These are phyloP conservation scores for Phaffomyces antillensis DNA, from an alignment of 805 yeast species.

Conservation along the genomic window DNA sequence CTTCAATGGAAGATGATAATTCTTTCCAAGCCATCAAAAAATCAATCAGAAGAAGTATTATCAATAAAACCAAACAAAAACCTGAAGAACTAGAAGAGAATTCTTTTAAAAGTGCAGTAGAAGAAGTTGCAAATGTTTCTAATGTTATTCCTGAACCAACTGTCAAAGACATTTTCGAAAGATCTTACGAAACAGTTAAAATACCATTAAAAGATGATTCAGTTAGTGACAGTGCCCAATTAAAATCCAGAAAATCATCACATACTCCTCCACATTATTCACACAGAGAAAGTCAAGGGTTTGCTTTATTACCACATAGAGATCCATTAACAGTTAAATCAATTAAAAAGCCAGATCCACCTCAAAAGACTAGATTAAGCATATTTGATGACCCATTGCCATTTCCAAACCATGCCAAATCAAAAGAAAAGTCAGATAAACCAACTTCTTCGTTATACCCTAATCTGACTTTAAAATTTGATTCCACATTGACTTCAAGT, in stretches of 20 bases:
- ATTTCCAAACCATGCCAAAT: constrained; percentile 6
- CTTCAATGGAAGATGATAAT: constrained; percentile 25
- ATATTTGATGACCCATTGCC: constrained; percentile 10
- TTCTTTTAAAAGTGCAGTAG: constrained; percentile 19
- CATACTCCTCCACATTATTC: constrained; percentile 17
- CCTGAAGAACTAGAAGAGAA: constrained; percentile 11
- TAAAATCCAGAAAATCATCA: constrained; percentile 3
- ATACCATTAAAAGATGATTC: constrained; percentile 17
- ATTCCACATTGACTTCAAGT: background rate
- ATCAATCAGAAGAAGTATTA: constrained; percentile 39
- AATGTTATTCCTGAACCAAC: constrained; percentile 12
- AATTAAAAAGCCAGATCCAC: constrained; percentile 12
- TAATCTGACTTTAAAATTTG: constrained; percentile 1
- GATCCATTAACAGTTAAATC: constrained; percentile 25
- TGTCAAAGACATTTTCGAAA: constrained; percentile 2
- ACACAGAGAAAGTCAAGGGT: constrained; percentile 24
- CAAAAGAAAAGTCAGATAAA: constrained; percentile 5
- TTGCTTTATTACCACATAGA: constrained; percentile 25
- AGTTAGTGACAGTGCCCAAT: background rate
- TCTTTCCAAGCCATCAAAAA: constrained; percentile 43
- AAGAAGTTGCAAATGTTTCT: constrained; percentile 7
- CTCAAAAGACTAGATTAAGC: constrained; percentile 10
- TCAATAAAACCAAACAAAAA: constrained; percentile 23
- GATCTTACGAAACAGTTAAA: constrained; percentile 14
- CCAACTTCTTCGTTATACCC: constrained; percentile 16